Conservation (phyloP, 164 flowering plant genomes). For the Stephania cephalantha region DNA sequence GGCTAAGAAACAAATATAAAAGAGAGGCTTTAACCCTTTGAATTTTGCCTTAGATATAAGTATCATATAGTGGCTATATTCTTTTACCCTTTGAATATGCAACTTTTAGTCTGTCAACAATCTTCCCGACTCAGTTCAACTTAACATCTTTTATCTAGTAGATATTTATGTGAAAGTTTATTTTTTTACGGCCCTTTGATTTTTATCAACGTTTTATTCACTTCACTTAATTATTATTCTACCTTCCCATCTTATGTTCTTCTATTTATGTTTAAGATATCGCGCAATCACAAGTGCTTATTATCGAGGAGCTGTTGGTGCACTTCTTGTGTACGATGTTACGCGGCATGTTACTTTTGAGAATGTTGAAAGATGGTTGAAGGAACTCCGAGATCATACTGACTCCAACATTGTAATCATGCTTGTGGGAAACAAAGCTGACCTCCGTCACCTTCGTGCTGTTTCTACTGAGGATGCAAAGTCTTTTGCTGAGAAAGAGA, state of each 20-base stretch:
- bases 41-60: neutral
- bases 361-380: constrained; percentile 78
- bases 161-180: neutral
- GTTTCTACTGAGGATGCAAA: constrained; percentile 58
- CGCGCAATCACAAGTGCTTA: constrained; percentile 92
- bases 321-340: constrained; percentile 79
- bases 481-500: constrained; percentile 63
- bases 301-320: constrained; percentile 86
- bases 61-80: neutral
- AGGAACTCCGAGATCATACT: constrained; percentile 72
- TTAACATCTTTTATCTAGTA: neutral
- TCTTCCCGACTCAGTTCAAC: neutral
- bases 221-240: neutral
- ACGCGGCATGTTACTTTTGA: constrained; percentile 75
- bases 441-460: constrained; percentile 66
- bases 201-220: neutral
- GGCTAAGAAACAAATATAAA: neutral
- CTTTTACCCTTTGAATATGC: neutral
- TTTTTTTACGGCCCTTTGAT: neutral
- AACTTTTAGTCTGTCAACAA: neutral
- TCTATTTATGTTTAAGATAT: constrained; percentile 32
- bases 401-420: constrained; percentile 66
- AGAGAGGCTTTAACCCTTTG: neutral
- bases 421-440: constrained; percentile 86
- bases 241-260: neutral